Percentiles rank a stretch among this genome's conserved stretches.
Evolutionary conservation across 225 moss, liverwort and hornwort species (phyloP).

Genomic region (Pseudisothecium myosuroides): DNA sequence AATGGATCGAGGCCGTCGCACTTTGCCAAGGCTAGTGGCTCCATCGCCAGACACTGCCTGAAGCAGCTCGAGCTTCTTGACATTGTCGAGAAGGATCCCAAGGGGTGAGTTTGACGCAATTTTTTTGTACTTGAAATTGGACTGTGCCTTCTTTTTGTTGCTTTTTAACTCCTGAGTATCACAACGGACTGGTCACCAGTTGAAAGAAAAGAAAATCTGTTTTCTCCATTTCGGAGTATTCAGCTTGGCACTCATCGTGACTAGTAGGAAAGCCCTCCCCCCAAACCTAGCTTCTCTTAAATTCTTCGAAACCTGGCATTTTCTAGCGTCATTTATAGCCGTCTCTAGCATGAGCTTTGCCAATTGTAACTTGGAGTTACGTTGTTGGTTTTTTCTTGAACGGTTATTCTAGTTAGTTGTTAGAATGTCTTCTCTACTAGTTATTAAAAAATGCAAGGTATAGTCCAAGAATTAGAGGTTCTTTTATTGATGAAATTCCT

Average conservation of each 20-base stretch:
- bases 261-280: no score
- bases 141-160: not conserved
- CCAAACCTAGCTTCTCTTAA: not conserved
- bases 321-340: not conserved
- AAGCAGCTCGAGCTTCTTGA: conserved; percentile 84
- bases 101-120: conserved; percentile 40
- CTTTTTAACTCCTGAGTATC: not conserved
- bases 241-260: not conserved
- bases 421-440: not conserved
- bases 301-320: no score
- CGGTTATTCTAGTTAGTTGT: not conserved
- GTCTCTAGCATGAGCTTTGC: no score
- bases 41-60: conserved; percentile 68
- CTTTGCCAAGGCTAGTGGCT: conserved; percentile 87
- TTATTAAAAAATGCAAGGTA: not conserved
- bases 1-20: conserved; percentile 82
- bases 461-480: not conserved
- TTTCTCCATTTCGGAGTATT: not conserved
- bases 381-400: not conserved
- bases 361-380: not conserved
- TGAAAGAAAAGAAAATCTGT: not conserved
- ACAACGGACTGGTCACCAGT: not conserved
- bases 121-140: not conserved
- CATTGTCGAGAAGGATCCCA: conserved; percentile 84
- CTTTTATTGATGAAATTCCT: not conserved